Conservation (phyloP, 2,329 filamentous ascomycete species). For the Penicillium sp. region DNA sequence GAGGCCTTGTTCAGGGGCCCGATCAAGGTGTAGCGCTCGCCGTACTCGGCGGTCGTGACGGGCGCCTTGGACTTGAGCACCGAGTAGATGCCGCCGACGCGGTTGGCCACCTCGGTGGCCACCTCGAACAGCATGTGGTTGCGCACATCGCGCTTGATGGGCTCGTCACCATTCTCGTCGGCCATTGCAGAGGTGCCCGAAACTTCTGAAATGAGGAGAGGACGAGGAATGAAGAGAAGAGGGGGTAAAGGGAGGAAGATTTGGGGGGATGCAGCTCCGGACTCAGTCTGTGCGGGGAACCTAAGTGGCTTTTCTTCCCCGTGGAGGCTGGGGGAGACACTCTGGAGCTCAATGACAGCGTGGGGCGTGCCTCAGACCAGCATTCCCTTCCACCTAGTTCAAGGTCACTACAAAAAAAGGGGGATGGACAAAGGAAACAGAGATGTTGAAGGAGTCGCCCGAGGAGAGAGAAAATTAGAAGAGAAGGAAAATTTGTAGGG, state of each 20-base stretch:
- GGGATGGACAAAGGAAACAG: no score
- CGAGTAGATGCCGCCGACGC: slow-evolving; percentile 98
- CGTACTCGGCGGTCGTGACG: slow-evolving; percentile 97
- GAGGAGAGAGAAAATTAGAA: no score
- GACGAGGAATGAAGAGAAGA: slow-evolving; percentile 12
- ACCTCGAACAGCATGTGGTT: slow-evolving; percentile 96
- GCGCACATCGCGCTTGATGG: slow-evolving; percentile 68
- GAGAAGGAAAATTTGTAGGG: no score
- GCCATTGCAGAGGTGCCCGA: slow-evolving; percentile 69
- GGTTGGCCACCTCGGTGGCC: slow-evolving; percentile 94
- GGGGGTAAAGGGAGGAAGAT: slow-evolving; percentile 8
- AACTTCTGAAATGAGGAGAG: slow-evolving; percentile 56
- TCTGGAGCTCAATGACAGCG: no score
- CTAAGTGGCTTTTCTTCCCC: background rate
- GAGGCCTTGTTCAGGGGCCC: slow-evolving; percentile 90
- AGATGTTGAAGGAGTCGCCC: no score
- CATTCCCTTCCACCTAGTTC: background rate
- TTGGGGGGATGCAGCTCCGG: slow-evolving; percentile 17
- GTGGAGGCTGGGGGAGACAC: slow-evolving; percentile 5
- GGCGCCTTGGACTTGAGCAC: slow-evolving; percentile 98
- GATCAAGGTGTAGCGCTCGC: slow-evolving; percentile 91
- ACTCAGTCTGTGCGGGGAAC: slow-evolving; percentile 27
- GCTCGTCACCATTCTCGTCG: slow-evolving; percentile 69
- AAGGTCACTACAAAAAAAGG: no score
- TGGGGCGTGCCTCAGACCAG: background rate